phyloP scores from a whole-genome alignment of 306 rosid genomes.

The Cicer pinnatifidum region DNA sequence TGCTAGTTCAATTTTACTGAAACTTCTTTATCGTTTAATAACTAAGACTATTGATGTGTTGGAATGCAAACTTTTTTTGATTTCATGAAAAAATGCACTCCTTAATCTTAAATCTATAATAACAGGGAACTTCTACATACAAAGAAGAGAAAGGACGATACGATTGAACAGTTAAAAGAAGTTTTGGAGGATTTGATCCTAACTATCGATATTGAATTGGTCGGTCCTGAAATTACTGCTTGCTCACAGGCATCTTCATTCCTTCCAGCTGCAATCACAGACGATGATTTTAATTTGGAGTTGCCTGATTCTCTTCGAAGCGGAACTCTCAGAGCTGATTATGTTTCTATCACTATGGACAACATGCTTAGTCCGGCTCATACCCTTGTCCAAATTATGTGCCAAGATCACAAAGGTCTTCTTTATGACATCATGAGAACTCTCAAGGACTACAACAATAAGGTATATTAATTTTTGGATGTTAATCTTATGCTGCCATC shows the following conservation, averaged over 20 bases:
- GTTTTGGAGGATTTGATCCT: slow-evolving; percentile 63
- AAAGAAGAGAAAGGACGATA: slow-evolving; percentile 72
- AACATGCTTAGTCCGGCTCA: slow-evolving; percentile 90
- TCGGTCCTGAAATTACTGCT: slow-evolving; percentile 63
- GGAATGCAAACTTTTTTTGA: background rate
- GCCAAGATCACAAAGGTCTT: slow-evolving; percentile 97
- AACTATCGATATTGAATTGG: slow-evolving; percentile 72
- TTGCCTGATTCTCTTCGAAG: slow-evolving; percentile 49
- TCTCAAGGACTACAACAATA: slow-evolving; percentile 81
- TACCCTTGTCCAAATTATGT: slow-evolving; percentile 84
- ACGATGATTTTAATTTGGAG: slow-evolving; percentile 57
- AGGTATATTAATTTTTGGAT: slow-evolving; percentile 53
- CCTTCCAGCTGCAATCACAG: slow-evolving; percentile 73
- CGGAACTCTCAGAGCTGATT: slow-evolving; percentile 58
- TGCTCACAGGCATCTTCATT: slow-evolving; percentile 70
- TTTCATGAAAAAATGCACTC: slow-evolving; percentile 26
- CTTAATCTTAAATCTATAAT: slow-evolving; percentile 40
- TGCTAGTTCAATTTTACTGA: slow-evolving; percentile 1
- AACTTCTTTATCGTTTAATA: slow-evolving; percentile 7
- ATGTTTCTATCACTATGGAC: slow-evolving; percentile 68
- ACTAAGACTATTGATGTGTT: background rate
- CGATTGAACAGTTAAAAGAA: slow-evolving; percentile 49
- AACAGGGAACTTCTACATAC: slow-evolving; percentile 86
- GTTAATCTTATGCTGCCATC: slow-evolving; percentile 33
- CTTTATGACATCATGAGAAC: slow-evolving; percentile 98